A percentile compares a stretch with the other conserved stretches of the same genome.
Conservation (phyloP, 768 basidiomycete species). For the Piloderma croceum region DNA sequence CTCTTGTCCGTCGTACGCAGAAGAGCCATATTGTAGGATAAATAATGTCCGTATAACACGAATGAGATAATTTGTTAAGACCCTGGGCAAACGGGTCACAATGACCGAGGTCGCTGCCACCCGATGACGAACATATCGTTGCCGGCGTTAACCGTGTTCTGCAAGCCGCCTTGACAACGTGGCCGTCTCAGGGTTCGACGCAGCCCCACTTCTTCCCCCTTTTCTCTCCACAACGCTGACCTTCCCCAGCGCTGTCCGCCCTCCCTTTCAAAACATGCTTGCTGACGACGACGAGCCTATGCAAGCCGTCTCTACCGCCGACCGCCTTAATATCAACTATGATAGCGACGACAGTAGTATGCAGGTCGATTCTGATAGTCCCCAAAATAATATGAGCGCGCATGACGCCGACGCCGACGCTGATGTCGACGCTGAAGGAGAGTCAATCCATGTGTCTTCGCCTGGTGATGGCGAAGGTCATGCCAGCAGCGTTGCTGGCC, state of each 20-base stretch:
- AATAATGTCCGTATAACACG: too few relatives aligned
- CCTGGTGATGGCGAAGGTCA: constrained; percentile 34
- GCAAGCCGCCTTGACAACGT: too few relatives aligned
- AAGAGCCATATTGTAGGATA: too few relatives aligned
- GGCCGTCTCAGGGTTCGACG: too few relatives aligned
- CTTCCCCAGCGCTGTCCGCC: constrained; percentile 26
- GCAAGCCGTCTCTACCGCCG: constrained; percentile 21
- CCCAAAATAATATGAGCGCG: constrained; percentile 35
- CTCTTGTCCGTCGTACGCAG: too few relatives aligned
- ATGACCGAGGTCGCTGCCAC: too few relatives aligned
- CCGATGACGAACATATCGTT: too few relatives aligned
- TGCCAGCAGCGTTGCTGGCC: constrained; percentile 31
- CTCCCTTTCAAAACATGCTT: not conserved
- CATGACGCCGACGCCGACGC: constrained; percentile 55
- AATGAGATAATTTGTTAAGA: too few relatives aligned
- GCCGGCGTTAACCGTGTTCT: too few relatives aligned
- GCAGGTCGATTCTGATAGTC: constrained; percentile 71
- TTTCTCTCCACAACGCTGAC: constrained; percentile 27
- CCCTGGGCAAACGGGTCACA: too few relatives aligned
- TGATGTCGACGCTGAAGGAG: constrained; percentile 60
- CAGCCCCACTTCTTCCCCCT: constrained; percentile 41
- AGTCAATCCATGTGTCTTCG: constrained; percentile 30
- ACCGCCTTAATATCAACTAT: constrained; percentile 51
- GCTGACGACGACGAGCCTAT: constrained; percentile 7
- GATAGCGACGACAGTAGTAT: constrained; percentile 46